Base-by-base conservation (phyloP, 257 asterid genomes). In the Nicotiana sylvestris region DNA sequence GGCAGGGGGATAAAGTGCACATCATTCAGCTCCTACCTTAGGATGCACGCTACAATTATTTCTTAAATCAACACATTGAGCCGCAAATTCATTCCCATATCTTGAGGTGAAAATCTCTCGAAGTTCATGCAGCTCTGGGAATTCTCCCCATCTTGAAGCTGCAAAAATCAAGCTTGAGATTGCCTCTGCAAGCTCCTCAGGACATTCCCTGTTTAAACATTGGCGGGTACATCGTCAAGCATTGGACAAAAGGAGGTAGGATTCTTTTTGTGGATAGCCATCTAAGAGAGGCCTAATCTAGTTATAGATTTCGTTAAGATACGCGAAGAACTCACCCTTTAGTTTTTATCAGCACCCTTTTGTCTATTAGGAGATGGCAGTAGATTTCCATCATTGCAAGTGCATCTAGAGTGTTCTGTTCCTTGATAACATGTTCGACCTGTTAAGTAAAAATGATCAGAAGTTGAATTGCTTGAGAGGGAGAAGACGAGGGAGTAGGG, bases 51-150 rank as follows among this genome's bases (percentile, higher is more conserved):
- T 33, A 8, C 88, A 85, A 80, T 84, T 79, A 35, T 83, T 81
- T 78, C 81, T 84, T 65, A 84, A 39, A 66, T 85, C 90, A 51
- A 84, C 87, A 8, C 87, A 89, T 37, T 78, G 74, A 43, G 74
- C 72, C 9, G 86, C 89, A 53, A 90, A 87, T 56, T 87, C 87
- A 62, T 81, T 84, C 21, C 91, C 91, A 39, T 80, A 90, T 76
- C 66, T 76, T 76, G 88, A 86, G 16, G 85, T 77, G 81, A 88
- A 81, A 27, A 87, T 35, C 21, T 33, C 65, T 6, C 91, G 89
- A 78, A 85, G 81, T 85, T 88, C 85, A 79, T 88, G 91, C 46
- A 88, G 89, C 84, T 90, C 91, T 4, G 90, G 91, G 74, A 90
- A 87, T 33, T 83, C 88, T 12, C 93, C 93, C 49, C 85, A 81